A percentile compares a stretch with the other conserved stretches of the same genome.
These are phyloP conservation scores for Conticribra weissflogii DNA, from an alignment of 108 stramenopile genomes.

Conservation along the genomic window DNA sequence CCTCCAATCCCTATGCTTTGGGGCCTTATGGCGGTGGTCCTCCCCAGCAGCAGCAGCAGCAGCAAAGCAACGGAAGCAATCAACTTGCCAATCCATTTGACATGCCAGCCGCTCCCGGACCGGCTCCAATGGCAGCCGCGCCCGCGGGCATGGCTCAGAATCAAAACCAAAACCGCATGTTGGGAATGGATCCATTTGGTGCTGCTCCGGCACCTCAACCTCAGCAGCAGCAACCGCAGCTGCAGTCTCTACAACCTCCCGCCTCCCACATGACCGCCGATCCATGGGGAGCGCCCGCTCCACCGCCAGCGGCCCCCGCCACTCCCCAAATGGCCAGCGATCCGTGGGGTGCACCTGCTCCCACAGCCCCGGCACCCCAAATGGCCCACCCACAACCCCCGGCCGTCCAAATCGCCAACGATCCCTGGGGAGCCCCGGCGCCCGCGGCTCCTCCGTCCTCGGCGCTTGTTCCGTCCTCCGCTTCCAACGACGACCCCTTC, in stretches of 20 bases:
- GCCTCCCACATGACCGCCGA: conserved; percentile 10
- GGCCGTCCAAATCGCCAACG: conserved; percentile 8
- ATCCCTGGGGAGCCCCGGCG: conserved; percentile 40
- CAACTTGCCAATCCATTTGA: conserved; percentile 13
- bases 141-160: neutral
- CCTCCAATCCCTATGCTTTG: conserved; percentile 52
- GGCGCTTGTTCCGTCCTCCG: conserved; percentile 36
- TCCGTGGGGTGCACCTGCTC: conserved; percentile 20
- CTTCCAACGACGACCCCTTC: conserved; percentile 40
- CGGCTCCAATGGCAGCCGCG: conserved; percentile 6
- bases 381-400: conserved; percentile 12
- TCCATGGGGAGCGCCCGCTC: conserved; percentile 49
- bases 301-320: conserved; percentile 10
- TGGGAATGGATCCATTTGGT: conserved; percentile 41
- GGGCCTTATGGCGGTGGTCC: conserved; percentile 23
- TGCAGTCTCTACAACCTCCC: neutral
- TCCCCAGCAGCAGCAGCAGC: conserved; percentile 36
- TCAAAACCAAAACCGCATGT: neutral
- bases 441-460: too few species aligned
- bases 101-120: conserved; percentile 13
- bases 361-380: conserved; percentile 14
- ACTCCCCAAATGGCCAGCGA: conserved; percentile 12
- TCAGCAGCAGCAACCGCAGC: conserved; percentile 4
- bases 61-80: conserved; percentile 16
- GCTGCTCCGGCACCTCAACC: conserved; percentile 19